Percentiles rank a stretch among this genome's conserved stretches.
Evolutionary conservation across 2,329 filamentous ascomycete species (phyloP).

Genomic region (Colletotrichum spaethianum): DNA sequence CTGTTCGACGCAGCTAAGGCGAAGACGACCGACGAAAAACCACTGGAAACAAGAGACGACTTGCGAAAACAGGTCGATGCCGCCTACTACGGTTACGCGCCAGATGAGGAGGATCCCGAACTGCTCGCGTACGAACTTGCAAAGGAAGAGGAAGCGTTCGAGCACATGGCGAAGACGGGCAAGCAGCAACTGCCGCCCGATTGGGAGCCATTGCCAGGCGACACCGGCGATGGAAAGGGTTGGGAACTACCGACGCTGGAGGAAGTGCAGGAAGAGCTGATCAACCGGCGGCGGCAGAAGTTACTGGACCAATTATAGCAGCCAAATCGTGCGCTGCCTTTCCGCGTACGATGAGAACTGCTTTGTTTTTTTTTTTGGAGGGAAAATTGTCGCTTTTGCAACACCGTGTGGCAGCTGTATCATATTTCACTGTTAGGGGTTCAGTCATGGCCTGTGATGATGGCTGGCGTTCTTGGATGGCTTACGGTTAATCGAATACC

Average conservation of each 20-base stretch:
- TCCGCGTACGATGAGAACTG: conserved; percentile 10
- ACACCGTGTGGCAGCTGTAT: conserved; percentile 23
- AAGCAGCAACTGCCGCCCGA: conserved; percentile 72
- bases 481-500: conserved; percentile 33
- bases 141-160: conserved; percentile 86
- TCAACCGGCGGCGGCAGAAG: conserved; percentile 87
- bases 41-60: conserved; percentile 77
- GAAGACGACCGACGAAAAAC: conserved; percentile 70
- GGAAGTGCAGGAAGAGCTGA: conserved; percentile 93
- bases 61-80: conserved; percentile 87
- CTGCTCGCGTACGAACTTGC: conserved; percentile 84
- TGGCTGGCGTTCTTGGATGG: conserved; percentile 34
- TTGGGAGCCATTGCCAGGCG: conserved; percentile 91
- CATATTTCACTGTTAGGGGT: conserved; percentile 30
- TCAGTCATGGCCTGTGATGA: conserved; percentile 28
- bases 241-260: conserved; percentile 91
- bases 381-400: neutral
- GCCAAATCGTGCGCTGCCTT: neutral
- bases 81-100: conserved; percentile 94
- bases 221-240: conserved; percentile 83
- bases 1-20: conserved; percentile 83
- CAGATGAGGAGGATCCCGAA: conserved; percentile 90
- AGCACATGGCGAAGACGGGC: conserved; percentile 74
- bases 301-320: conserved; percentile 83
- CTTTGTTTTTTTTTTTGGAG: neutral